A percentile compares a stretch with the other conserved stretches of the same genome.
These are phyloP conservation scores for Metrosideros polymorpha DNA, from an alignment of 441 rosid species.

Conservation along the genomic window DNA sequence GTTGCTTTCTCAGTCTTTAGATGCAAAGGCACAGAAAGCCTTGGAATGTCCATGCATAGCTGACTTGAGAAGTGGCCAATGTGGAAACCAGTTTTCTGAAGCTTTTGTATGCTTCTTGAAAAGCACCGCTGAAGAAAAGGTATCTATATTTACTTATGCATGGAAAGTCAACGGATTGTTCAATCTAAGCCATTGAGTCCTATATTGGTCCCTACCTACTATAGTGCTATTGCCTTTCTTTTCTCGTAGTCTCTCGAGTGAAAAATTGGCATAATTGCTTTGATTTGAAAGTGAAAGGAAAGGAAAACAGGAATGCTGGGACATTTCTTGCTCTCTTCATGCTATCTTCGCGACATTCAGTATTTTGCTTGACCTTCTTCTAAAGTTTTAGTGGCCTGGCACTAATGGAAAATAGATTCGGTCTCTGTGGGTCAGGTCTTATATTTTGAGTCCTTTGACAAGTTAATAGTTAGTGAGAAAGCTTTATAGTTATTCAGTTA, in stretches of 20 bases:
- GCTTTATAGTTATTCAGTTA: neutral
- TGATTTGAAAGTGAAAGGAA: neutral
- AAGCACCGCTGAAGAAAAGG: constrained; percentile 83
- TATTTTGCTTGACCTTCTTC: neutral
- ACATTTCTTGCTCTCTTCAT: neutral
- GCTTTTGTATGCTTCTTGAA: constrained; percentile 84
- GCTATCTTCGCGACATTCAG: neutral
- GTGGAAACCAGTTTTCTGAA: constrained; percentile 71
- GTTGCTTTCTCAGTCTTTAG: constrained; percentile 48
- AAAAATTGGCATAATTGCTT: neutral
- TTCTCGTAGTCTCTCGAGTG: neutral
- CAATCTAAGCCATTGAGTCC: neutral
- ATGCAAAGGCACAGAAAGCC: constrained; percentile 70
- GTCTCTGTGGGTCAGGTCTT: neutral
- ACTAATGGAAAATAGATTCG: neutral
- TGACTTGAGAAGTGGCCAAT: constrained; percentile 61
- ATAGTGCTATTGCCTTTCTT: neutral
- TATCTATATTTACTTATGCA: neutral
- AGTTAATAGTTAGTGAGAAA: neutral
- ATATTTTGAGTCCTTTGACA: neutral
- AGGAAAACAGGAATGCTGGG: neutral
- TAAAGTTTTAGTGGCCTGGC: neutral
- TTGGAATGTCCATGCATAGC: constrained; percentile 92
- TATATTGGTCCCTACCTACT: neutral
- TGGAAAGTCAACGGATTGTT: neutral